phyloP scores from a whole-genome alignment of 2,329 filamentous ascomycete species.

The Venturia oleaginea region DNA sequence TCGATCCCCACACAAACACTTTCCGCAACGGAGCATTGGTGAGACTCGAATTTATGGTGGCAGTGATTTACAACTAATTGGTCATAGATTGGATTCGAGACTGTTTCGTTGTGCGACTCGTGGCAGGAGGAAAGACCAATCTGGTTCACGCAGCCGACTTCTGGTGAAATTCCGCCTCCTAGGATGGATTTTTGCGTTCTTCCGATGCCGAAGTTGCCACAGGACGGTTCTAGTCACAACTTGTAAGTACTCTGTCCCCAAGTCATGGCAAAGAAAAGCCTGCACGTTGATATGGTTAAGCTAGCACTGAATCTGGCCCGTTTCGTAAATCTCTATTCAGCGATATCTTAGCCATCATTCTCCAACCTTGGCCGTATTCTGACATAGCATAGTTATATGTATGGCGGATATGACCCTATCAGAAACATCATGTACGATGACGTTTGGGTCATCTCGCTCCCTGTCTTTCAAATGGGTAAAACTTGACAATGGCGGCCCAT shows the following conservation, averaged over 20 bases:
- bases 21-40: neutral
- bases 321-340: neutral
- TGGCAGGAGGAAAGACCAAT: neutral
- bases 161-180: slow-evolving; percentile 31
- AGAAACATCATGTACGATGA: slow-evolving; percentile 31
- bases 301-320: neutral
- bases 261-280: neutral
- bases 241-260: slow-evolving; percentile 24
- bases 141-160: slow-evolving; percentile 37
- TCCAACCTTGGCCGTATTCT: neutral
- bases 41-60: neutral
- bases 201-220: slow-evolving; percentile 28
- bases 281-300: neutral
- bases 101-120: neutral
- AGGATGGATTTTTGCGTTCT: slow-evolving; percentile 37
- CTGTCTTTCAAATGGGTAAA: slow-evolving; percentile 38
- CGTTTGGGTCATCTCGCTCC: slow-evolving; percentile 37
- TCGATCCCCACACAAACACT: neutral
- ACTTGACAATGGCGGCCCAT: slow-evolving; percentile 26
- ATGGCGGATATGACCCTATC: slow-evolving; percentile 34
- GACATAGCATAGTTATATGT: slow-evolving; percentile 24
- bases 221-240: slow-evolving; percentile 39
- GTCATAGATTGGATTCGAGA: neutral
- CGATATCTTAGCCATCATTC: neutral
- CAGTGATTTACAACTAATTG: neutral